Conservation (phyloP, 2,329 filamentous ascomycete species). For the Penicillium sp. region DNA sequence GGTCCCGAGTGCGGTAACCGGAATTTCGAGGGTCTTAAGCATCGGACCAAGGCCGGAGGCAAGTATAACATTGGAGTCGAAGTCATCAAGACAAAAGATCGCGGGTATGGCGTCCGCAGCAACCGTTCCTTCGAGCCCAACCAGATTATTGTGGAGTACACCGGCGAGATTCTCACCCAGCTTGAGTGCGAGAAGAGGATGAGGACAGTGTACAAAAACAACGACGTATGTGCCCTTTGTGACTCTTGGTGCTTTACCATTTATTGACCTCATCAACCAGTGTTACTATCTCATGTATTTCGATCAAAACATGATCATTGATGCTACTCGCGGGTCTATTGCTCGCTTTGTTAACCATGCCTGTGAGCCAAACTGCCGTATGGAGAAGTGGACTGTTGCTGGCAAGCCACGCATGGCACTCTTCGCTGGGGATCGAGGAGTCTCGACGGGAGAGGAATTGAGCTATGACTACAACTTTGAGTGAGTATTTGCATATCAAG, state of each 20-base stretch:
- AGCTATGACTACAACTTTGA: conserved; percentile 88
- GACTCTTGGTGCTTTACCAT: background rate
- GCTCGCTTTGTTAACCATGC: conserved; percentile 98
- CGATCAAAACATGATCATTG: conserved; percentile 97
- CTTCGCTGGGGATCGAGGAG: conserved; percentile 84
- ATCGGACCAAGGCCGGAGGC: conserved; percentile 73
- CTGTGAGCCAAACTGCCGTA: conserved; percentile 91
- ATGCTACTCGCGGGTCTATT: conserved; percentile 92
- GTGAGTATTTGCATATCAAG: conserved; percentile 40
- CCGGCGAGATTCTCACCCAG: conserved; percentile 95
- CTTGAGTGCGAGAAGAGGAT: conserved; percentile 90
- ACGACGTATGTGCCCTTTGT: conserved; percentile 63
- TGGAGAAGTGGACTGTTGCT: conserved; percentile 96
- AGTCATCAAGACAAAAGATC: conserved; percentile 83
- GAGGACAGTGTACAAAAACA: conserved; percentile 90
- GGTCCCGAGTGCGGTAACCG: conserved; percentile 82
- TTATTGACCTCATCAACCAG: conserved; percentile 47
- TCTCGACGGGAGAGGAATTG: conserved; percentile 92
- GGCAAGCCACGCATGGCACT: conserved; percentile 95
- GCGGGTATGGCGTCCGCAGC: conserved; percentile 87
- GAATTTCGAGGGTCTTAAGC: conserved; percentile 76
- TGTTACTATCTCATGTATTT: conserved; percentile 99
- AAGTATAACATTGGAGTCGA: conserved; percentile 93
- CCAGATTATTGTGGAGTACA: conserved; percentile 98
- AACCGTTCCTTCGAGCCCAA: conserved; percentile 83